These are phyloP conservation scores for Maudiozyma pseudohumilis DNA, from an alignment of 805 yeast species.

Conservation along the genomic window DNA sequence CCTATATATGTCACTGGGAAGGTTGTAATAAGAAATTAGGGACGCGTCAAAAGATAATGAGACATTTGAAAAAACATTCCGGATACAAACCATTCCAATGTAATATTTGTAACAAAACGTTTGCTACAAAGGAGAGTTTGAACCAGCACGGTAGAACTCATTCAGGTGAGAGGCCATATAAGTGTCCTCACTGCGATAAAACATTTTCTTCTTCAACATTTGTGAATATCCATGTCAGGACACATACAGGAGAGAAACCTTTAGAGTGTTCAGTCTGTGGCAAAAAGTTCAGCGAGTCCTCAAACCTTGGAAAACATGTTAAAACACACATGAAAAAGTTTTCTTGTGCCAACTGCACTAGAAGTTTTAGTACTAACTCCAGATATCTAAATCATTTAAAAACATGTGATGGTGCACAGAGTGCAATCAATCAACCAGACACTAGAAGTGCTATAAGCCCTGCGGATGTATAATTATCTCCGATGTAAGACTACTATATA, in stretches of 20 bases:
- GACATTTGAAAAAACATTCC: slow-evolving; percentile 87
- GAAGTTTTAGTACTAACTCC: slow-evolving; percentile 38
- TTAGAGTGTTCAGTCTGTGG: slow-evolving; percentile 73
- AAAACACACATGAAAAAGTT: slow-evolving; percentile 55
- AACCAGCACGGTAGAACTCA: slow-evolving; percentile 77
- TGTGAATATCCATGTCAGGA: slow-evolving; percentile 70
- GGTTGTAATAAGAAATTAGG: slow-evolving; percentile 65
- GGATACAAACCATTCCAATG: slow-evolving; percentile 75
- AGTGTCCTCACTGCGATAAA: slow-evolving; percentile 65
- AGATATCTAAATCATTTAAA: slow-evolving; percentile 34
- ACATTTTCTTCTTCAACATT: slow-evolving; percentile 75
- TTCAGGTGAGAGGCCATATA: slow-evolving; percentile 82
- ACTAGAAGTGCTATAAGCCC: too few species aligned
- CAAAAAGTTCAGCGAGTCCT: slow-evolving; percentile 78
- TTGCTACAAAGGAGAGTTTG: slow-evolving; percentile 70
- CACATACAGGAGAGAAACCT: slow-evolving; percentile 89
- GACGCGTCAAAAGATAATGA: slow-evolving; percentile 75
- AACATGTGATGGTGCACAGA: background rate
- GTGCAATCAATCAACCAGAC: too few species aligned
- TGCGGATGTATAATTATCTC: too few species aligned
- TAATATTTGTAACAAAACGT: slow-evolving; percentile 52
- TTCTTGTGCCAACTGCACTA: slow-evolving; percentile 44
- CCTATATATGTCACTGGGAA: slow-evolving; percentile 67
- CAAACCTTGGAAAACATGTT: slow-evolving; percentile 83
- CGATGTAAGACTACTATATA: too few species aligned